These are phyloP conservation scores for Monosporascus sp. DNA, from an alignment of 2,329 filamentous ascomycete genomes.

Conservation along the genomic window DNA sequence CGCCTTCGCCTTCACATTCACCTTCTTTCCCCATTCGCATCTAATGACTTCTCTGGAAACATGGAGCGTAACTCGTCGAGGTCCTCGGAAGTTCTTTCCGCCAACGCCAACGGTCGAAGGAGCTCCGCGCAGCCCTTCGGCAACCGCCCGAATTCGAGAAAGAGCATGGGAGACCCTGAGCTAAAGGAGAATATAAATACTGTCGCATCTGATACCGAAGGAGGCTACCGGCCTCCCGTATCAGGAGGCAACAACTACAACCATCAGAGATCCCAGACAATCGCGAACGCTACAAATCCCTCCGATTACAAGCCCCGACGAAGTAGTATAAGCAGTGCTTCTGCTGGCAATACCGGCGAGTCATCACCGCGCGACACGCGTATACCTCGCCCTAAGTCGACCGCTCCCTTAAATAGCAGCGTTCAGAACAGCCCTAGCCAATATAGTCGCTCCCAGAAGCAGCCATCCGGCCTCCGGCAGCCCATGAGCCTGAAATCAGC, in stretches of 20 bases:
- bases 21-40: not conserved
- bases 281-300: conserved; percentile 5
- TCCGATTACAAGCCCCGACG: conserved; percentile 4
- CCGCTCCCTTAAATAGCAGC: conserved; percentile 1
- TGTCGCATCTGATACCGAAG: conserved; percentile 15
- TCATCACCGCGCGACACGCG: conserved; percentile 19
- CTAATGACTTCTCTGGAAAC: conserved; percentile 4
- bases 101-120: conserved; percentile 20
- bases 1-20: not conserved
- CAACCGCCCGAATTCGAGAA: conserved; percentile 9
- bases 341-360: conserved; percentile 9
- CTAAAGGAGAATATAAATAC: conserved; percentile 16
- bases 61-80: conserved; percentile 18
- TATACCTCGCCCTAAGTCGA: conserved; percentile 19
- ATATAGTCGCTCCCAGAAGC: conserved; percentile 3
- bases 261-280: conserved; percentile 8
- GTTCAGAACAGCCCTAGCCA: conserved; percentile 1
- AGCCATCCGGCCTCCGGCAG: conserved; percentile 19
- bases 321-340: conserved; percentile 6
- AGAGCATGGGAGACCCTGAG: conserved; percentile 9
- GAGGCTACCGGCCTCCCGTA: conserved; percentile 4
- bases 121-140: conserved; percentile 15
- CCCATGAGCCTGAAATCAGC: conserved; percentile 22
- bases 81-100: conserved; percentile 12
- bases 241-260: conserved; percentile 1